These are phyloP conservation scores for Alternaria longipes DNA, from an alignment of 2,329 filamentous ascomycete species.

Conservation along the genomic window DNA sequence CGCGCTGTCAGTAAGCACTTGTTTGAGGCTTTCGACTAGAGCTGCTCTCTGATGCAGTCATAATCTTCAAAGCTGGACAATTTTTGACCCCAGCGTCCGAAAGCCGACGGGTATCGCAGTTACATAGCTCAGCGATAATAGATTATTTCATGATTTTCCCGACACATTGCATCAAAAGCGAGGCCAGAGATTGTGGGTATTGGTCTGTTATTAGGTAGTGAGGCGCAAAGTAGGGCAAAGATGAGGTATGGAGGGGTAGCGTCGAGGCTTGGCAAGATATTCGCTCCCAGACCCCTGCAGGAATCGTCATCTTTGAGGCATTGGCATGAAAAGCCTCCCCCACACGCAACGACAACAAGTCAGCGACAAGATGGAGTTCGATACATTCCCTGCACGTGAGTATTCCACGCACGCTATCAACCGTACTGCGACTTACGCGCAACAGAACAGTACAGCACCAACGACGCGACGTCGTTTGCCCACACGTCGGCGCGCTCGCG, in stretches of 20 bases:
- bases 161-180: too few species aligned
- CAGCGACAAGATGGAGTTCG: conserved; percentile 28
- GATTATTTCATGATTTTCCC: too few species aligned
- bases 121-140: too few species aligned
- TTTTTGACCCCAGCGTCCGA: too few species aligned
- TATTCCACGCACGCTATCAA: not conserved
- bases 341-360: not conserved
- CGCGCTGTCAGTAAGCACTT: too few species aligned
- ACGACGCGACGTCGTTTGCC: conserved; percentile 86
- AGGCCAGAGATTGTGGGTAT: too few species aligned
- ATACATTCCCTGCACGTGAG: conserved; percentile 32
- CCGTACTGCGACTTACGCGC: not conserved
- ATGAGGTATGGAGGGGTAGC: not conserved
- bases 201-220: not conserved
- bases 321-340: not conserved
- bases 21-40: too few species aligned
- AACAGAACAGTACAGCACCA: conserved; percentile 78
- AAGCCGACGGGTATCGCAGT: too few species aligned
- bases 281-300: not conserved
- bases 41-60: too few species aligned
- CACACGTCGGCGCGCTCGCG: conserved; percentile 83
- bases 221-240: not conserved
- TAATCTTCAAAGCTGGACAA: too few species aligned
- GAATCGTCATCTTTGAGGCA: not conserved
- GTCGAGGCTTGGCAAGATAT: not conserved